These are phyloP conservation scores for Saccharomyces hybrid DNA, from an alignment of 1,139 yeast genomes.

Conservation along the genomic window DNA sequence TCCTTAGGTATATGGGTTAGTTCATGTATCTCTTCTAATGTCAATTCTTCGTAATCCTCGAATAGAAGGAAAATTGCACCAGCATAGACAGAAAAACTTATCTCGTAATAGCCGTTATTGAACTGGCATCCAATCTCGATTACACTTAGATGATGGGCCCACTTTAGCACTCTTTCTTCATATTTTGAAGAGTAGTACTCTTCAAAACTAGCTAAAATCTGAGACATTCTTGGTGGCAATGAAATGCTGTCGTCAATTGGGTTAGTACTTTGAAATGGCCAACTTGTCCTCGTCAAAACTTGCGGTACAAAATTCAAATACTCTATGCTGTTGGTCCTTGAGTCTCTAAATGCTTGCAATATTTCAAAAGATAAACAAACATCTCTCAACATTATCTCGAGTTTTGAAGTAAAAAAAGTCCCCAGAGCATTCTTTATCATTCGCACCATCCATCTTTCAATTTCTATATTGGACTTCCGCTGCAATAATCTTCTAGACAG, in stretches of 20 bases:
- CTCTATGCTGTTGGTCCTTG: conserved; percentile 14
- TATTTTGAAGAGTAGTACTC: conserved; percentile 53
- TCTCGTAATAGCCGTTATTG: conserved; percentile 64
- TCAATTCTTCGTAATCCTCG: conserved; percentile 44
- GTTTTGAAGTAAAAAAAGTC: conserved; percentile 65
- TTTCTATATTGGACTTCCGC: conserved; percentile 48
- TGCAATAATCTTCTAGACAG: conserved; percentile 76
- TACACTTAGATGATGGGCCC: conserved; percentile 83
- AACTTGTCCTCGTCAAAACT: conserved; percentile 42
- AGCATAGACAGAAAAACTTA: conserved; percentile 75
- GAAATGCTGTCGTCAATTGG: conserved; percentile 34
- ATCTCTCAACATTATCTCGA: conserved; percentile 87
- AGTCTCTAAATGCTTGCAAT: conserved; percentile 8
- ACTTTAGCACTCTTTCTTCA: conserved; percentile 64
- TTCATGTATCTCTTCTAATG: conserved; percentile 55
- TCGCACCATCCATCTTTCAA: conserved; percentile 64
- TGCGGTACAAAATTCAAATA: conserved; percentile 41
- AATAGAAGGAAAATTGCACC: conserved; percentile 72
- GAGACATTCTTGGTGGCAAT: conserved; percentile 44
- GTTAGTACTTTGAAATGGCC: conserved; percentile 28
- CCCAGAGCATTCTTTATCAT: conserved; percentile 76
- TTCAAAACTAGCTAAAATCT: conserved; percentile 39
- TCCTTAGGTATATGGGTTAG: conserved; percentile 64
- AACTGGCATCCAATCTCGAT: conserved; percentile 67
- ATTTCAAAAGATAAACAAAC: conserved; percentile 39